Base-by-base conservation (phyloP, 2,329 filamentous ascomycete species). In the Exophiala mesophila region DNA sequence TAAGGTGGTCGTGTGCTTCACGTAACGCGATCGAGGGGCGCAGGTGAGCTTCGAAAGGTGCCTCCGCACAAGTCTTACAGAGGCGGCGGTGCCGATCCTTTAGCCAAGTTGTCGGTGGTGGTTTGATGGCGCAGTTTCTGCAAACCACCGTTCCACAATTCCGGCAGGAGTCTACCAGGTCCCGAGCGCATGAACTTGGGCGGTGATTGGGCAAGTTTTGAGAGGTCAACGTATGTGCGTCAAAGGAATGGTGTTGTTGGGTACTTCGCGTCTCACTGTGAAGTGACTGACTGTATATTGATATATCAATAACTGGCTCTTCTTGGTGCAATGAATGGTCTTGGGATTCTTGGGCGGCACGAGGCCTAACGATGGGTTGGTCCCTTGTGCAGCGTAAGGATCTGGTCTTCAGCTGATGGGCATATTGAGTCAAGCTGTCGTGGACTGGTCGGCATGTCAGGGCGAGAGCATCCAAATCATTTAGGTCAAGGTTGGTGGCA, bases 51-150 rank as follows among this genome's bases (percentile, higher is more conserved):
- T 74, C 66, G 16, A 95, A 69, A 0, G 88, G 85, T 2, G 81
- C 82, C 48, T 80, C 81, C 20, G 79, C 75, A 61, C 90, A 96
- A 7, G 79, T 74, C 5, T 73, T 73, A 61, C 90, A 96, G 3
- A 96, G 75, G 16, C 90, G 78, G 36, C 90, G 84, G 60, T 94
- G 83, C 28, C 90, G 81, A 48, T 83, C 78, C 30, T 78, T 80
- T 26, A 94, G 72, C 16, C 79, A 73, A 21, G 74, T 69, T 2
- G 74, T 71, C 2, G 83, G 78, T 1, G 87, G 88, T 0, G 85
- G 80, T 64, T 96, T 95, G 57, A 87, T 83, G 4, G 83, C 82
- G 64, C 90, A 97, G 56, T 97, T 97, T 66, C 90, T 78, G 64
- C 90, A 97, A 41, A 95, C 80, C 18, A 88, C 74, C 19, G 69